A percentile compares a stretch with the other conserved stretches of the same genome.
These are phyloP conservation scores for Manihot esculenta DNA, from an alignment of 441 rosid genomes.

Conservation along the genomic window DNA sequence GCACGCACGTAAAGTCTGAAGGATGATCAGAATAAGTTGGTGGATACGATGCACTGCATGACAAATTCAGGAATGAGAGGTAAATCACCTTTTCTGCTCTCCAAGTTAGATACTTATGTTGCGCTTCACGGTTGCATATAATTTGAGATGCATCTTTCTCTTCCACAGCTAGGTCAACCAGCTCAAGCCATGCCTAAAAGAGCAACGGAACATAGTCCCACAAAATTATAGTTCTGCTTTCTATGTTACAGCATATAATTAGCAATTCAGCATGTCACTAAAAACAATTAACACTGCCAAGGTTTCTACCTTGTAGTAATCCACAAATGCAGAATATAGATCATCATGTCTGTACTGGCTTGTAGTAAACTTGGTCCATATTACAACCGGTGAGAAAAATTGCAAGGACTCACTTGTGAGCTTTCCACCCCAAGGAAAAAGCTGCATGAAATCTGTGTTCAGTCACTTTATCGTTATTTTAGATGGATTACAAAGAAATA, in stretches of 20 bases:
- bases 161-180: conserved; percentile 52
- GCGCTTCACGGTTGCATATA: conserved; percentile 62
- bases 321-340: conserved; percentile 69
- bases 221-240: neutral
- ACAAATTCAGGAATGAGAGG: neutral
- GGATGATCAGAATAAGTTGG: neutral
- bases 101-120: conserved; percentile 84
- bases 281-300: neutral
- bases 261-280: neutral
- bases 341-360: conserved; percentile 47
- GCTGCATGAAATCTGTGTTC: conserved; percentile 64
- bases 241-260: neutral
- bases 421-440: conserved; percentile 97
- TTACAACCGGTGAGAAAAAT: conserved; percentile 89
- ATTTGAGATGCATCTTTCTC: conserved; percentile 51
- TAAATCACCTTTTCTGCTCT: conserved; percentile 78
- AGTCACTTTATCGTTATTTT: conserved; percentile 29
- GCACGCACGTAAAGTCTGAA: neutral
- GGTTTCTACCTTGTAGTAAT: conserved; percentile 72
- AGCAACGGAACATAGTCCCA: conserved; percentile 3
- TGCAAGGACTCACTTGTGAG: conserved; percentile 81
- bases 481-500: conserved; percentile 13
- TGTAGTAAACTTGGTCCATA: conserved; percentile 81
- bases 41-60: neutral
- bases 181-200: conserved; percentile 72